Conservation (phyloP, 2,329 filamentous ascomycete species). For the Pseudogymnoascus sp. region DNA sequence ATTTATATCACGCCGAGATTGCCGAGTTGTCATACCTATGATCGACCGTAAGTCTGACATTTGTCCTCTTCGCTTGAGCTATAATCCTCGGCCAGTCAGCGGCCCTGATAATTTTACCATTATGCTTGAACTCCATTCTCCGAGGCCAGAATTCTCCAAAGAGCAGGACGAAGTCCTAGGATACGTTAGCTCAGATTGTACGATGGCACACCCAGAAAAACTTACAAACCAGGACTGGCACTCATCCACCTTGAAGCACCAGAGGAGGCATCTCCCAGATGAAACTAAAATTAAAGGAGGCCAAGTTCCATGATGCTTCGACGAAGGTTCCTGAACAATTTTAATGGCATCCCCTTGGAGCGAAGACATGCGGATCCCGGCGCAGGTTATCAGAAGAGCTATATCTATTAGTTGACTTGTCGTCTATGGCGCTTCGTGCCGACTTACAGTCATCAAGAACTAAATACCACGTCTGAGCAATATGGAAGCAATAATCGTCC, state of each 20-base stretch:
- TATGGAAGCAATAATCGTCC: conserved; percentile 37
- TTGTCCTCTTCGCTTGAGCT: conserved; percentile 16
- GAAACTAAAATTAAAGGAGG: conserved; percentile 29
- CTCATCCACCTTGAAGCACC: conserved; percentile 32
- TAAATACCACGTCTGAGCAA: conserved; percentile 41
- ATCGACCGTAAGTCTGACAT: conserved; percentile 16
- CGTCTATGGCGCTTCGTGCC: background rate
- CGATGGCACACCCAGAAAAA: conserved; percentile 7
- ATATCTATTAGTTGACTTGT: background rate
- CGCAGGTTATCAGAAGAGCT: conserved; percentile 35
- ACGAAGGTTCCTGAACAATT: conserved; percentile 25
- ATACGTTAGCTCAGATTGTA: background rate
- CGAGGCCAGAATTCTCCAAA: conserved; percentile 38
- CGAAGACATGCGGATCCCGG: conserved; percentile 28
- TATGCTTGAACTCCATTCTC: conserved; percentile 31
- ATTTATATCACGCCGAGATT: background rate
- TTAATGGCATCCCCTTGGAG: conserved; percentile 30
- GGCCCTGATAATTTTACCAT: conserved; percentile 22
- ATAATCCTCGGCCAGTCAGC: conserved; percentile 23
- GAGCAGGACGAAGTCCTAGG: conserved; percentile 32
- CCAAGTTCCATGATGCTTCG: conserved; percentile 12
- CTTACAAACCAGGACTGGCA: conserved; percentile 41
- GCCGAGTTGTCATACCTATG: conserved; percentile 14
- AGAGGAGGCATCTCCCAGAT: conserved; percentile 30
- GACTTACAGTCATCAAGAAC: conserved; percentile 36